phyloP scores from a whole-genome alignment of 1,139 yeast species.

The Cylindricascospora bacillispora region DNA sequence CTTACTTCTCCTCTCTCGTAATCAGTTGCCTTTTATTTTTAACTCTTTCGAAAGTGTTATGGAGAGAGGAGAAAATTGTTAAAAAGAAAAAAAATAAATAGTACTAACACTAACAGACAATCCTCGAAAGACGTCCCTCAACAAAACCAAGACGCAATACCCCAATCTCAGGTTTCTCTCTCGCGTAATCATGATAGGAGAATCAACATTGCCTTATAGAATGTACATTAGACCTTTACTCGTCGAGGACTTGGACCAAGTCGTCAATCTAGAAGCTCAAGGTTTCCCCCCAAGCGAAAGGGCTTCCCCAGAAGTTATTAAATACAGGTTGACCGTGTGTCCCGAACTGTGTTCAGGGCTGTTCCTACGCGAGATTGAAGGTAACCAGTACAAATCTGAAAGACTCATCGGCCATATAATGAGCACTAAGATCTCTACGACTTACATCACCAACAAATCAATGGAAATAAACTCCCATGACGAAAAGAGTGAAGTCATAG shows the following conservation, averaged over 20 bases:
- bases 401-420: slow-evolving; percentile 71
- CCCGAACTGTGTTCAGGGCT: slow-evolving; percentile 89
- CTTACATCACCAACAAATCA: slow-evolving; percentile 45
- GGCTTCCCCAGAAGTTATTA: slow-evolving; percentile 48
- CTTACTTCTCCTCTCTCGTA: too few relatives aligned
- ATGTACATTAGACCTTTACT: slow-evolving; percentile 76
- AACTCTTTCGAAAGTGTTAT: too few relatives aligned
- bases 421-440: slow-evolving; percentile 56
- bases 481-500: slow-evolving; percentile 64
- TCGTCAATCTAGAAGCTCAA: slow-evolving; percentile 45
- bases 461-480: slow-evolving; percentile 53
- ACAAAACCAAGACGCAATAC: too few relatives aligned
- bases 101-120: too few relatives aligned
- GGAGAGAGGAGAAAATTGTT: too few relatives aligned
- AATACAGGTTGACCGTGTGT: slow-evolving; percentile 62
- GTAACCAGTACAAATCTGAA: slow-evolving; percentile 37
- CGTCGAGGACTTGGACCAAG: slow-evolving; percentile 52
- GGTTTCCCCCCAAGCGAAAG: slow-evolving; percentile 65
- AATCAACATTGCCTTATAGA: slow-evolving; percentile 37
- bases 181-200: too few relatives aligned
- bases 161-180: too few relatives aligned
- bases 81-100: too few relatives aligned
- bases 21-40: too few relatives aligned
- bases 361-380: slow-evolving; percentile 55
- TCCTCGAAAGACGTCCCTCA: too few relatives aligned